These are phyloP conservation scores for Scenedesmus sp. DNA, from an alignment of 163 green algal species.

Conservation along the genomic window DNA sequence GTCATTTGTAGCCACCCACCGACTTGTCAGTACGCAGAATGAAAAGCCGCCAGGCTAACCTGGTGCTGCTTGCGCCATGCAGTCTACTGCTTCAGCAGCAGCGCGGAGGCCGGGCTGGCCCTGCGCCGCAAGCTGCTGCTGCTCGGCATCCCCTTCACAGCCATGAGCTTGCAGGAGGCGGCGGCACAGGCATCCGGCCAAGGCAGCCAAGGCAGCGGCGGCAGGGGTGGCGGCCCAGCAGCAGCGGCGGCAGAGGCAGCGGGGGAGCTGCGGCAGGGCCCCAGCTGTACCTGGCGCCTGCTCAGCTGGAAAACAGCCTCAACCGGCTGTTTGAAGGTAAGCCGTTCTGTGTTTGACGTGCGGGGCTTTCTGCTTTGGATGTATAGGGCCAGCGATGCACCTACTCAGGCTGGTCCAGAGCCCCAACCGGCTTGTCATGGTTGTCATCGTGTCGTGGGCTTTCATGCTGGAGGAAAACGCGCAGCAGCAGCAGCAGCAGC, in stretches of 20 bases:
- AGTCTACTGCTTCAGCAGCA: not conserved
- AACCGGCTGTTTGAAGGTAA: constrained; percentile 71
- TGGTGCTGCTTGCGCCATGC: too few species aligned
- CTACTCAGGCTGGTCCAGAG: too few species aligned
- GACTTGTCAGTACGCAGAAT: too few species aligned
- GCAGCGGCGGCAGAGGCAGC: not conserved
- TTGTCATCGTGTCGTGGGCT: too few species aligned
- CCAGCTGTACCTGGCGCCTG: constrained; percentile 20
- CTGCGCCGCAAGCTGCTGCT: not conserved
- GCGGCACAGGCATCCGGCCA: constrained; percentile 4
- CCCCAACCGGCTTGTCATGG: too few species aligned
- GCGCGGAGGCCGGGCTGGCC: not conserved
- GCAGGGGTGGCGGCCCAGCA: not conserved
- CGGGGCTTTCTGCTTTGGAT: not conserved
- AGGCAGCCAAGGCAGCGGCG: not conserved
- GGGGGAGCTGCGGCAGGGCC: not conserved
- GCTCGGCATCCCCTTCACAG: not conserved
- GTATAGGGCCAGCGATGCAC: not conserved
- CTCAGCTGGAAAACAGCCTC: constrained; percentile 62
- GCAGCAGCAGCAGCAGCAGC: too few species aligned
- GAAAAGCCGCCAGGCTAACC: too few species aligned
- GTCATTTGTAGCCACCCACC: too few species aligned
- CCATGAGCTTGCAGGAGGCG: constrained; percentile 24
- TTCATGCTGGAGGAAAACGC: too few species aligned
- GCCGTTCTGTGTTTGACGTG: not conserved